Conservation (phyloP, 805 yeast genomes). For the Hanseniaspora mollemarum region DNA sequence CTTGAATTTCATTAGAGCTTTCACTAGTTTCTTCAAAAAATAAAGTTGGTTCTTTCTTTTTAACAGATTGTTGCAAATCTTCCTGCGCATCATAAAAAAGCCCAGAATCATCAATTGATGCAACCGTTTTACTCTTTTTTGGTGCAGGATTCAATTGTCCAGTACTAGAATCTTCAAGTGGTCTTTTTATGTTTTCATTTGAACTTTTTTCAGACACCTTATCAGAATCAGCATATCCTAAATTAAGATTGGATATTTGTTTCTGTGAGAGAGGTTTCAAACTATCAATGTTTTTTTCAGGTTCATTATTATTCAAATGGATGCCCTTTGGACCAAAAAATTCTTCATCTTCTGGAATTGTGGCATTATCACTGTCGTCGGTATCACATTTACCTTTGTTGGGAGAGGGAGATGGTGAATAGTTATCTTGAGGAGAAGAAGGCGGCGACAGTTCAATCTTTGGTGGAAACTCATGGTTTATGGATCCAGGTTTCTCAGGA, state of each 20-base stretch:
- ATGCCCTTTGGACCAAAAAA: not conserved
- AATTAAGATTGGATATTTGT: not conserved
- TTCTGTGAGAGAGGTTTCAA: not conserved
- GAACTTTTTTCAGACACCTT: constrained; percentile 7
- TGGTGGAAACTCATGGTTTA: too few species aligned
- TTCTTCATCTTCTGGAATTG: not conserved
- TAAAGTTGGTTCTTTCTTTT: too few species aligned
- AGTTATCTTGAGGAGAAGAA: not conserved
- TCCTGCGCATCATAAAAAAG: not conserved
- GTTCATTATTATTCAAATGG: too few species aligned
- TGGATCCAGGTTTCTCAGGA: too few species aligned
- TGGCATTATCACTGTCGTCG: not conserved
- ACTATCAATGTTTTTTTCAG: not conserved
- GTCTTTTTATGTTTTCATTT: too few species aligned
- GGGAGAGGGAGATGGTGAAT: not conserved
- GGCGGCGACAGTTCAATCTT: not conserved
- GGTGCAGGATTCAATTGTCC: not conserved
- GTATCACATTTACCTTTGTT: not conserved
- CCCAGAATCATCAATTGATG: not conserved
- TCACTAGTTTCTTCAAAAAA: too few species aligned
- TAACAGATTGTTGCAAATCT: too few species aligned
- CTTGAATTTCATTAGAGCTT: too few species aligned
- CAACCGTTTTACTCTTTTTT: not conserved
- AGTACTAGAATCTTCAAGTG: too few species aligned
- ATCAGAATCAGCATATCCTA: not conserved